Conservation (phyloP, 805 yeast species). For the Saturnispora diversa region DNA sequence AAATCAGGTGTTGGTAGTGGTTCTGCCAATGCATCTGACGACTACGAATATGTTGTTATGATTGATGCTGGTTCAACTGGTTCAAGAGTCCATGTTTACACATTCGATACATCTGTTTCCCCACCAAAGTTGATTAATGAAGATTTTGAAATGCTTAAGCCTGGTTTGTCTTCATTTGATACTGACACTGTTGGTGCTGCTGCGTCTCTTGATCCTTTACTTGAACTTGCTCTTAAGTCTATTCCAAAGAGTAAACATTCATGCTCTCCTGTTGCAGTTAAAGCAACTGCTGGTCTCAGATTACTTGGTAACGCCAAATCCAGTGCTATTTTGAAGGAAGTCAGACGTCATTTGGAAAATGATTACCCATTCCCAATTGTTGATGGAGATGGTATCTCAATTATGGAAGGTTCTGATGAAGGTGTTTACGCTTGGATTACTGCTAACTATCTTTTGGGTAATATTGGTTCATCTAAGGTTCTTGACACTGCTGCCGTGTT, state of each 20-base stretch:
- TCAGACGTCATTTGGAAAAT: slow-evolving; percentile 61
- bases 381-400: slow-evolving; percentile 74
- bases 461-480: slow-evolving; percentile 74
- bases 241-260: slow-evolving; percentile 66
- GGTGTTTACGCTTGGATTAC: slow-evolving; percentile 99
- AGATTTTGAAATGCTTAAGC: slow-evolving; percentile 79
- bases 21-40: not conserved
- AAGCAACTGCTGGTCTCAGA: slow-evolving; percentile 97
- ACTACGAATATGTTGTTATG: slow-evolving; percentile 75
- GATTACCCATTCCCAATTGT: slow-evolving; percentile 92
- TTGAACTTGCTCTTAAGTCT: slow-evolving; percentile 62
- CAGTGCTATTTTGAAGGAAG: slow-evolving; percentile 62
- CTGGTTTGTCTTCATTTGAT: slow-evolving; percentile 84
- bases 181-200: slow-evolving; percentile 83
- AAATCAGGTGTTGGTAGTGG: not conserved
- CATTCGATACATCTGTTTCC: slow-evolving; percentile 76
- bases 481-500: slow-evolving; percentile 92
- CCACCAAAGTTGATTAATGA: slow-evolving; percentile 80
- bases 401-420: slow-evolving; percentile 95
- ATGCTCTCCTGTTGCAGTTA: slow-evolving; percentile 92
- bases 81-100: slow-evolving; percentile 89
- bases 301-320: slow-evolving; percentile 72
- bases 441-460: slow-evolving; percentile 85
- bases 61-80: slow-evolving; percentile 98
- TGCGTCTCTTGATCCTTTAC: slow-evolving; percentile 72